These are phyloP conservation scores for Porphyra umbilicalis DNA, from an alignment of 31 red algal species.

Conservation along the genomic window DNA sequence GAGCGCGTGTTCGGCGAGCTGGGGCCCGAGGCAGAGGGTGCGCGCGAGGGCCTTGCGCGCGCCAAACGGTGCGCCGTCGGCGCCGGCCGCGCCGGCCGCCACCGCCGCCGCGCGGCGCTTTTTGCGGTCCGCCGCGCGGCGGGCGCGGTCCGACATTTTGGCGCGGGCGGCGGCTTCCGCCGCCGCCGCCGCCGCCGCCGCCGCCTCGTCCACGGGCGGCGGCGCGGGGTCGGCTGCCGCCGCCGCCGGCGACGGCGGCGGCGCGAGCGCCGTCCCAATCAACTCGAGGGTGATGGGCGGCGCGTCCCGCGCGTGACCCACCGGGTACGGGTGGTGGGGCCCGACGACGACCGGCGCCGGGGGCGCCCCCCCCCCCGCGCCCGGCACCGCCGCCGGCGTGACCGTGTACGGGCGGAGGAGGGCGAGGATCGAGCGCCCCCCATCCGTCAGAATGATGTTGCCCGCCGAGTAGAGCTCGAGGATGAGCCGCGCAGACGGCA, in stretches of 20 bases:
- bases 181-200: neutral
- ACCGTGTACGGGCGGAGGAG: constrained; percentile 48
- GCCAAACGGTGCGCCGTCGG: neutral
- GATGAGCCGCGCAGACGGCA: constrained; percentile 49
- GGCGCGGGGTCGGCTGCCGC: neutral
- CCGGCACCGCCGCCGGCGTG: neutral
- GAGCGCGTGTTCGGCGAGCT: constrained; percentile 76
- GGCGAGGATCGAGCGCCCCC: constrained; percentile 65
- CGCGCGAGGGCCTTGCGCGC: constrained; percentile 43
- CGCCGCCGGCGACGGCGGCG: neutral
- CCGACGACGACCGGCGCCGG: neutral
- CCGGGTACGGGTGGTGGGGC: neutral
- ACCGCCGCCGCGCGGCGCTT: neutral
- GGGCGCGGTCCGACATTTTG: neutral
- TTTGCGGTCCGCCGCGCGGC: neutral
- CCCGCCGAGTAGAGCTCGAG: constrained; percentile 82
- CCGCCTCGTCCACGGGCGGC: neutral
- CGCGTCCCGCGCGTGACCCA: neutral
- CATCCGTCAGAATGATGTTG: constrained; percentile 94
- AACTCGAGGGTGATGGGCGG: neutral
- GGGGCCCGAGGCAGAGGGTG: constrained; percentile 41
- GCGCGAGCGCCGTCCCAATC: neutral
- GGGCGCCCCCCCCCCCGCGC: neutral
- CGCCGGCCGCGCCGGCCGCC: neutral
- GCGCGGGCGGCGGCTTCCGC: neutral